Base-by-base conservation (phyloP, 257 asterid species). In the Voacanga thouarsii region DNA sequence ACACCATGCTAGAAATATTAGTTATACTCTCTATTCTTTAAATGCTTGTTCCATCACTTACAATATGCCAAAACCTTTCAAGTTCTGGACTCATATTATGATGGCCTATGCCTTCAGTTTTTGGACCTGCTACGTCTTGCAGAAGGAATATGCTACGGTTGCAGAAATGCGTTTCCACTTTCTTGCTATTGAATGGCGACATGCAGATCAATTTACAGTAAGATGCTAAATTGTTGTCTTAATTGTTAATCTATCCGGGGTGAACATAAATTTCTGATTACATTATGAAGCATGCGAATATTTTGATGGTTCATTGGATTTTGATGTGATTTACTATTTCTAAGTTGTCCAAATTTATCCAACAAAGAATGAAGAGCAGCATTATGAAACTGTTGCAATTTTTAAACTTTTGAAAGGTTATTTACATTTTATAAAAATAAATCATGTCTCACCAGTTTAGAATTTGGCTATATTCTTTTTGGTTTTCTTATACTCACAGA, bases 121-220 rank as follows among this genome's bases (percentile, higher is more conserved):
- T 81, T 96, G 99, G 99, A 87, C 97, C 45, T 96, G 99, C 87
- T 96, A 87, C 85, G 82, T 92, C 82, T 83, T 93, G 81, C 64
- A 55, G 51, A 87, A 78, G 23, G 98, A 96, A 82, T 93, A 93
- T 81, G 95, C 79, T 73, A 89, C 71, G 43, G 76, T 93, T 61
- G 88, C 97, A 37, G 44, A 71, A 14, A 90, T 92, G 99, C 96
- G 98, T 30, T 81, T 93, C 76, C 98, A 93, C 87, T 96, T 93
- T 82, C 90, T 96, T 73, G 96, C 98, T 56, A 84, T 97, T 60
- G 94, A 90, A 86, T 87, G 81, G 79, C 96, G 98, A 5, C 96
- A 98, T 16, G 93, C 99, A 7, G 98, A 96, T 85, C 99, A 96
- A 79, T 96, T 88, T 86, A 93, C 98, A 0, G 99, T 93, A 86